Evolutionary conservation across 2,329 filamentous ascomycete genomes (phyloP), one percentile per base, ranked within the genome.

Genomic region (Aspergillus japonicus): DNA sequence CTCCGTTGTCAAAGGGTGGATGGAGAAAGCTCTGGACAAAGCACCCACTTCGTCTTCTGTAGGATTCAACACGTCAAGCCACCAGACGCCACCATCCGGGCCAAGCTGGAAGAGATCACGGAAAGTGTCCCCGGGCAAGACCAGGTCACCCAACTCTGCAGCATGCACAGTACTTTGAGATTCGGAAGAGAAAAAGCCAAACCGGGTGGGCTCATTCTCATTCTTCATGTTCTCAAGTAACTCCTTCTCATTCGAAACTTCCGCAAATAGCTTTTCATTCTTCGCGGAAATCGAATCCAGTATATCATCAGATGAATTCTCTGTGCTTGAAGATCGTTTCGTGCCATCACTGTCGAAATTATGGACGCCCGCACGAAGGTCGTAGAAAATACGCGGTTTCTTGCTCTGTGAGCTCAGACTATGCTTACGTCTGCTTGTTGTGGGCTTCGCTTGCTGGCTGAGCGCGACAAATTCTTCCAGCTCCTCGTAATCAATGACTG

Each of bases 101-200:
- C 84, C 85, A 39, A 87, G 81, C 66, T 88, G 86, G 73, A 99
- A 99, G 11, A 99, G 85, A 58, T 92, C 92, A 33, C 91, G 89
- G 68, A 98, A 90, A 59, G 89, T 90, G 74, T 97, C 95, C 8
- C 92, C 94, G 2, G 93, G 92, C 59, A 96, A 87, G 4, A 97
- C 85, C 8, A 97, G 84, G 68, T 93, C 94, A 21, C 91, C 92
- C 63, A 99, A 85, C 68, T 96, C 92, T 1, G 90, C 85, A 16
- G 94, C 92, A 72, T 97, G 93, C 62, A 98, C 92, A 1, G 93
- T 96, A 54, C 92, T 93, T 72, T 97, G 93, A 77, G 92, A 89
- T 57, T 95, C 91, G 0, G 95, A 97, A 0, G 93, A 97, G 77
- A 99, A 99, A 79, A 98, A 97, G 64, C 93, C 95, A 80, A 96